Evolutionary conservation across 768 basidiomycete species (phyloP), one percentile per base, ranked within the genome.

Genomic region (Rhizopogon vesiculosus): DNA sequence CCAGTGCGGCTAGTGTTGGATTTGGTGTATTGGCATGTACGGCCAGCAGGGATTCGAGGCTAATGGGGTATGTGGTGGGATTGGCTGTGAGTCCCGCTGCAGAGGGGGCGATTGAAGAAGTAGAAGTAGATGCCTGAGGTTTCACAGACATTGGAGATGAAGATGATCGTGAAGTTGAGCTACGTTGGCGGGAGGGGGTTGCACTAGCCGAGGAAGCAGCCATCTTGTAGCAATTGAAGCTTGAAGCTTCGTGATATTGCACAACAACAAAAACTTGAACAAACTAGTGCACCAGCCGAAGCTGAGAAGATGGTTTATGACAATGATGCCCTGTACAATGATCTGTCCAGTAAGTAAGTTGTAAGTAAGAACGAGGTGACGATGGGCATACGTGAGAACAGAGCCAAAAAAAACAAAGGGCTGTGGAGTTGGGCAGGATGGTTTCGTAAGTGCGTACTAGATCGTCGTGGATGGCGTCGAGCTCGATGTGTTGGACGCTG

Each of bases 1-100:
- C 91, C 29, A 96, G 79, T 3, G 93, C 92, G 38, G 69, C 72
- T 42, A 69, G 68, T 43, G 61, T 76, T 41, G 85, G 85, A 70
- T 85, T 81, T 45, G 77, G 68, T 1, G 81, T 72, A 19, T 69
- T 63, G 6, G 81, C 76, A 61, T 91, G 79, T 28, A 77, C 69
- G 42, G 77, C 70, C 60, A 91, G 76, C 53, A 89, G 74, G 16
- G 75, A 63, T 3, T 85, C 83, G 50, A 80, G 65, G 5, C 83
- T 72, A 55, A 84, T 69, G 5, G 78, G 69, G 48, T 60, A 55
- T 40, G 68, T 62, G 3, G 70, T 62, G 29, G 61, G 56, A 50
- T 54, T 56, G 41, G 76, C 64, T 7, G 76, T 69, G 29, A 68
- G 55, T 3, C 59, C 54, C 6, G 67, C 58, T 29, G 63, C 52